Evolutionary conservation across 1,284 basidiomycete genomes (phyloP).

Genomic region (Bondarzewia mesenterica): DNA sequence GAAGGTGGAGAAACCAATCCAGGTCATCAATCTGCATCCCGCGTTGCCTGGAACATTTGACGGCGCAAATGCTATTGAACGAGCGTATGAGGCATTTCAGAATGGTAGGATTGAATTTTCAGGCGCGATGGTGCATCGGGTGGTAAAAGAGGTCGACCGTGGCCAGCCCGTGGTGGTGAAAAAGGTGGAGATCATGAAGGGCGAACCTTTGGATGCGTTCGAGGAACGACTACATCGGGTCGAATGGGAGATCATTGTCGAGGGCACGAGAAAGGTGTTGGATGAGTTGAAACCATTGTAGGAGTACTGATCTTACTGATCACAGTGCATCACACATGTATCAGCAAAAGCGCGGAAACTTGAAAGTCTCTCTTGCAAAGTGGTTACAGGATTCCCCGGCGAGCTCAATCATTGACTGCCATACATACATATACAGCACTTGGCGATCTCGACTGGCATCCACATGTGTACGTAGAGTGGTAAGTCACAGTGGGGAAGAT

Average conservation of each 20-base stretch:
- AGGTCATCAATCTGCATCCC: constrained; percentile 95
- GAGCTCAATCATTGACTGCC: too few relatives aligned
- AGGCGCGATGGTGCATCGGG: constrained; percentile 93
- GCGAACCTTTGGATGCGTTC: constrained; percentile 69
- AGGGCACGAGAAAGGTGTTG: constrained; percentile 67
- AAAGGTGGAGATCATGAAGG: constrained; percentile 69
- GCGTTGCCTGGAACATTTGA: constrained; percentile 94
- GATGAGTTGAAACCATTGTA: constrained; percentile 27
- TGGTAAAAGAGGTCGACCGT: constrained; percentile 89
- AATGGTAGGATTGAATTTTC: constrained; percentile 70
- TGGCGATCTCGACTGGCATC: too few relatives aligned
- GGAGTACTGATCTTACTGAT: too few relatives aligned
- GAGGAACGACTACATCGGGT: constrained; percentile 75
- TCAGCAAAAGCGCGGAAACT: too few relatives aligned
- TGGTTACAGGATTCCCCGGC: too few relatives aligned
- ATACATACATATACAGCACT: too few relatives aligned
- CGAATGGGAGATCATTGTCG: constrained; percentile 91
- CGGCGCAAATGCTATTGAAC: constrained; percentile 83
- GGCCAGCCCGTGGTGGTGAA: constrained; percentile 83
- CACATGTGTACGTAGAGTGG: too few relatives aligned
- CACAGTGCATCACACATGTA: too few relatives aligned
- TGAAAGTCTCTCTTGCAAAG: too few relatives aligned
- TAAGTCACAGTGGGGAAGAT: too few relatives aligned
- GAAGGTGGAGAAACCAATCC: constrained; percentile 41
- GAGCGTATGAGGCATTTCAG: constrained; percentile 86